A percentile compares a stretch with the other conserved stretches of the same genome.
Conservation (phyloP, 257 asterid species). For the Petrea volubilis region DNA sequence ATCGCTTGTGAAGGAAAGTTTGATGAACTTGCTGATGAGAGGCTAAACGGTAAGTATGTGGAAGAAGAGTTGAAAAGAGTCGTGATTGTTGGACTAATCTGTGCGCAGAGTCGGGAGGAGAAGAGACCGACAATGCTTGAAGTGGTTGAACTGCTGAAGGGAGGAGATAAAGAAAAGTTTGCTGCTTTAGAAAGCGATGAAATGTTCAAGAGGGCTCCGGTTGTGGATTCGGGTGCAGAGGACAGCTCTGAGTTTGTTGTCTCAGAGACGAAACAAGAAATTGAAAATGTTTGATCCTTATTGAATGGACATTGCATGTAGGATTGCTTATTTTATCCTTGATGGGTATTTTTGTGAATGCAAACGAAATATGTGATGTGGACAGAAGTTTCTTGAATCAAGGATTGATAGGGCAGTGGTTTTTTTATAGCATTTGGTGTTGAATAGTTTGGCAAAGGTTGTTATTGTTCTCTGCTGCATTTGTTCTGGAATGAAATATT, state of each 20-base stretch:
- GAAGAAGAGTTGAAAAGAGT: conserved; percentile 85
- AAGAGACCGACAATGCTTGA: conserved; percentile 86
- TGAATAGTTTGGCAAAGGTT: background rate
- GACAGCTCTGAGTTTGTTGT: conserved; percentile 44
- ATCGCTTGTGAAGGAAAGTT: conserved; percentile 62
- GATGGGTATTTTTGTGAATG: conserved; percentile 9
- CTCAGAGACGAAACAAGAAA: conserved; percentile 53
- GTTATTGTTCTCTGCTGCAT: background rate
- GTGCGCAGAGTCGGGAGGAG: conserved; percentile 63
- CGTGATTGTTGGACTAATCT: conserved; percentile 62
- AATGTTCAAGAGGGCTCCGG: conserved; percentile 48
- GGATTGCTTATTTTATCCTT: background rate
- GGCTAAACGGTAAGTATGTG: conserved; percentile 57
- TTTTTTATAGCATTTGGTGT: background rate
- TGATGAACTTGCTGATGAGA: conserved; percentile 63
- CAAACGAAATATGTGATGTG: background rate
- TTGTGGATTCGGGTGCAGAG: conserved; percentile 45
- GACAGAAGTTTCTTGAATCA: background rate
- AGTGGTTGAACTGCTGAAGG: conserved; percentile 73
- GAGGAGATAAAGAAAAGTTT: conserved; percentile 78
- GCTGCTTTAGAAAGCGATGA: conserved; percentile 68
- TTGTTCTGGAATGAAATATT: background rate
- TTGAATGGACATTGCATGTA: background rate
- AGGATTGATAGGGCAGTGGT: background rate
- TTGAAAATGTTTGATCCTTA: conserved; percentile 41